Base-by-base conservation (phyloP, 768 basidiomycete species). In the Amanita subjunquillea region DNA sequence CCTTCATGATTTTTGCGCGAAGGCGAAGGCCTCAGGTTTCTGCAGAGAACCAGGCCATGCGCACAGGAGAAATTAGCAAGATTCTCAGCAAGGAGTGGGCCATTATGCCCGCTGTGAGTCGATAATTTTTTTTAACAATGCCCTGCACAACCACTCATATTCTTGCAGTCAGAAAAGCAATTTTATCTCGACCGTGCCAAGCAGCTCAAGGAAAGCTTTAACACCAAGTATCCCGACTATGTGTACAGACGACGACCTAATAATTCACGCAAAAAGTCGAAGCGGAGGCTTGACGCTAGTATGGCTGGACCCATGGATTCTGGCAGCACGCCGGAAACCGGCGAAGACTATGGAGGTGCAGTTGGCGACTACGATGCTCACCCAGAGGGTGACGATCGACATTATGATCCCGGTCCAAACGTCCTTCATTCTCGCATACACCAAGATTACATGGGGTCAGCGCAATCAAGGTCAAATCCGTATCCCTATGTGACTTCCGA, bases 1-100 rank as follows among this genome's bases (percentile, higher is more conserved):
- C 89, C 20, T 92, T 92, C 72, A 91, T 92, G 89, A 91, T 92
- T 55, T 92, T 91, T 60, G 89, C 90, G 55, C 79, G 89, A 22
- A 77, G 83, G 49, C 76, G 89, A 53, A 72, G 89, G 40, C 89
- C 89, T 15, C 86, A 92, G 65, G 87, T 92, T 32, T 82, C 86
- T 6, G 80, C 86, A n/a, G 85, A 86, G 57, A 87, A 92, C 63
- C 88, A 90, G 64, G 79, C 87, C 42, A 85, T 92, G 87, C 83
- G 90, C 38, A 92, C 90, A 0, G 90, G 90, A 13, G 90, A 92
- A 61, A 89, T 92, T 50, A 87, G 84, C 72, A 92, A 92, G 69
- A 81, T 92, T 50, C 72, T 92, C 56, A 85, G 83, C 68, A 85
- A 82, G 54, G 90, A 92, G 68, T 92, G 90, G 90, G 87, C 80